phyloP scores from a whole-genome alignment of 2,329 filamentous ascomycete species.

The Cladosporium sp. region DNA sequence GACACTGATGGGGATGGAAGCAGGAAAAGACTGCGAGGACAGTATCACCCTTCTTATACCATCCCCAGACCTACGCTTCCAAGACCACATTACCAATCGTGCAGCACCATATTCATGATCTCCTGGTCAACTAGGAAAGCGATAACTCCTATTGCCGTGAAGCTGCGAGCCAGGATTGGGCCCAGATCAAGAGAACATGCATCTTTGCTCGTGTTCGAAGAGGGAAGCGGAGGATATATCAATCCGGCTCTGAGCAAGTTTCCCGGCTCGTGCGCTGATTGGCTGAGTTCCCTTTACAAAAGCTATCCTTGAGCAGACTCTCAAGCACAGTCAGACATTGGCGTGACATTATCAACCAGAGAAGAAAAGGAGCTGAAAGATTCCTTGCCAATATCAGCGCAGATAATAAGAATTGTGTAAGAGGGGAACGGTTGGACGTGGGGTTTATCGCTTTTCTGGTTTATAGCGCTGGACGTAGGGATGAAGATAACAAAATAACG shows the following conservation, averaged over 20 bases:
- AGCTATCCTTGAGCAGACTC: too few species aligned
- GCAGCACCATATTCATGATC: background rate
- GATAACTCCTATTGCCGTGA: background rate
- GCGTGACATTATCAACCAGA: too few species aligned
- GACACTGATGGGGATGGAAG: background rate
- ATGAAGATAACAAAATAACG: too few species aligned
- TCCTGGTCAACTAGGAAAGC: background rate
- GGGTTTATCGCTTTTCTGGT: too few species aligned
- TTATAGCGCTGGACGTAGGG: too few species aligned
- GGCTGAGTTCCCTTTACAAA: background rate
- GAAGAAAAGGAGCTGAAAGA: too few species aligned
- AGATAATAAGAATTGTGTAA: too few species aligned
- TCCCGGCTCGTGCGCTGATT: background rate
- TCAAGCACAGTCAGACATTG: too few species aligned
- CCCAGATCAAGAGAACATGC: background rate
- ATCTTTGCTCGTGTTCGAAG: background rate
- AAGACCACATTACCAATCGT: background rate
- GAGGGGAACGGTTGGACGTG: too few species aligned
- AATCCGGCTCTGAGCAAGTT: background rate
- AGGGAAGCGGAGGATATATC: constrained; percentile 1
- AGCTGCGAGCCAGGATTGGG: background rate
- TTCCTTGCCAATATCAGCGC: too few species aligned
- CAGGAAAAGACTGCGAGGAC: background rate
- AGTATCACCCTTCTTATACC: background rate
- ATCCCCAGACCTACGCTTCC: background rate